Percentiles rank a stretch among this genome's conserved stretches.
These are phyloP conservation scores for Auriscalpium orientale DNA, from an alignment of 768 basidiomycete species.

Conservation along the genomic window DNA sequence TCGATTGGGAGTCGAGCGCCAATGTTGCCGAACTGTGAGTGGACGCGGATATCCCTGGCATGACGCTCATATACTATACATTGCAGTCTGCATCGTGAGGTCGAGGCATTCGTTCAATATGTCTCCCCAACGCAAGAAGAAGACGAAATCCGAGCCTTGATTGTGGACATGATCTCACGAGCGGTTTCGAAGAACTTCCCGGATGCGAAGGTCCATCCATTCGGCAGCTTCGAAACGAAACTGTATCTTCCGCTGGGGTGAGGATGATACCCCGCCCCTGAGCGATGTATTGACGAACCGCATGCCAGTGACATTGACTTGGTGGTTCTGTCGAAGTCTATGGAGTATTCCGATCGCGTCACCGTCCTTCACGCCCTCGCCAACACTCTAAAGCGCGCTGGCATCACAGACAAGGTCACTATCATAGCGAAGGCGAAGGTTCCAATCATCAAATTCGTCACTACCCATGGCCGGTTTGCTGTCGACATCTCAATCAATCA, in stretches of 20 bases:
- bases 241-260: constrained; percentile 91
- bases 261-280: constrained; percentile 17
- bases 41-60: background rate
- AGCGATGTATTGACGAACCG: no score
- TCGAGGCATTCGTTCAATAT: constrained; percentile 77
- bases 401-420: constrained; percentile 73
- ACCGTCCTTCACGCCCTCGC: constrained; percentile 72
- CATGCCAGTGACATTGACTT: constrained; percentile 83
- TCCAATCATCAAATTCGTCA: constrained; percentile 94
- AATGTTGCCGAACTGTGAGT: constrained; percentile 84
- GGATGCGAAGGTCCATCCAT: constrained; percentile 77
- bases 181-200: constrained; percentile 61
- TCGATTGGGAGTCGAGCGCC: constrained; percentile 66
- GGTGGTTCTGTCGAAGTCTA: constrained; percentile 72
- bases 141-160: constrained; percentile 73
- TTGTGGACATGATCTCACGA: constrained; percentile 61
- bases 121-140: constrained; percentile 83
- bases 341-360: constrained; percentile 64
- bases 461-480: constrained; percentile 69
- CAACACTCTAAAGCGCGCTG: constrained; percentile 61
- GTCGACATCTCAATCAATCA: constrained; percentile 96
- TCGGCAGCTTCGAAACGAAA: constrained; percentile 91
- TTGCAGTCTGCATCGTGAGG: constrained; percentile 76
- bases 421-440: constrained; percentile 93
- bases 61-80: constrained; percentile 1